Evolutionary conservation across 169 alveolate species (phyloP).

Genomic region (Plasmodium gaboni): DNA sequence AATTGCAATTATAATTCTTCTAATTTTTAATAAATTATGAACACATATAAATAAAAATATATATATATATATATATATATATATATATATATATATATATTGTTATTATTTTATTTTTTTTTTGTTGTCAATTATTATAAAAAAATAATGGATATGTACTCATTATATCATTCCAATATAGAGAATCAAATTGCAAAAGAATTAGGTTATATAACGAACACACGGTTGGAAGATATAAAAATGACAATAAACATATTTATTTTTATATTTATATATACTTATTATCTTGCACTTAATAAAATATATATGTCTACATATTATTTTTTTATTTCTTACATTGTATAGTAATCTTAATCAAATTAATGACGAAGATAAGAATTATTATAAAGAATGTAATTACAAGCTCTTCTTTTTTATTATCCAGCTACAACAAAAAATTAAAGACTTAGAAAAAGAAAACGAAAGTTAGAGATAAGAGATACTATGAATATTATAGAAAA

Average conservation of each 20-base stretch:
- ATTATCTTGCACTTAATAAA: neutral
- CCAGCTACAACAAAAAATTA: conserved; percentile 65
- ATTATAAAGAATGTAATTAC: conserved; percentile 64
- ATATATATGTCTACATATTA: neutral
- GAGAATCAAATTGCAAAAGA: conserved; percentile 28
- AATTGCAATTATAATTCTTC: too few species aligned
- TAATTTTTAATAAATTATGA: too few species aligned
- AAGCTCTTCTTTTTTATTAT: conserved; percentile 67
- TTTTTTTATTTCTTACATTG: neutral
- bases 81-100: too few species aligned
- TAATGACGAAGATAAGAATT: conserved; percentile 30
- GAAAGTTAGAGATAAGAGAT: conserved; percentile 30
- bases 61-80: too few species aligned
- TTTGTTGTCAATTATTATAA: neutral
- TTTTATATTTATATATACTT: neutral
- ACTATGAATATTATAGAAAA: too few species aligned
- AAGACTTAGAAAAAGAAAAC: conserved; percentile 65
- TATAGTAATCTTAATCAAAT: conserved; percentile 26
- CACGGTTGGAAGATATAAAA: conserved; percentile 23
- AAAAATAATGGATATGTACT: conserved; percentile 39
- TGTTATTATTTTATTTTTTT: too few species aligned
- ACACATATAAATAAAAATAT: too few species aligned
- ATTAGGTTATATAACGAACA: conserved; percentile 18
- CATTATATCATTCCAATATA: conserved; percentile 11
- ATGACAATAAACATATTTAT: neutral